Percentiles rank a stretch among this genome's conserved stretches.
phyloP scores from a whole-genome alignment of 1,139 yeast species.

The Geotrichum fermentans region DNA sequence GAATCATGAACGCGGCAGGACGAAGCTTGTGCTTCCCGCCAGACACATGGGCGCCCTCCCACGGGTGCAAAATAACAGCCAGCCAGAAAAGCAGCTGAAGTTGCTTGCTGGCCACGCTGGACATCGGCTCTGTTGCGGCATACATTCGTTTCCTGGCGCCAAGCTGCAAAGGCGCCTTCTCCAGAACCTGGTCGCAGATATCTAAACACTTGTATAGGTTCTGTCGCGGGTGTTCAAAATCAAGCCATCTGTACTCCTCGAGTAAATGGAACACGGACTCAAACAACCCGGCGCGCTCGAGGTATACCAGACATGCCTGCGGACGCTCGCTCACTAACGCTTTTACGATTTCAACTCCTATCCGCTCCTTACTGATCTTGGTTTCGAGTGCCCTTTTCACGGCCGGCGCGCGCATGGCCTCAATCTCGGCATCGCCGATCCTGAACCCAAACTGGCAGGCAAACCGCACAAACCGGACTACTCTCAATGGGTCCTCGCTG shows the following conservation, averaged over 20 bases:
- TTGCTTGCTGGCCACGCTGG: neutral
- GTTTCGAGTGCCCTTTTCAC: constrained; percentile 56
- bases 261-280: constrained; percentile 8
- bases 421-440: constrained; percentile 54
- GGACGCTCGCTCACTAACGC: constrained; percentile 63
- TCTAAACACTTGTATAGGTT: neutral
- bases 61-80: constrained; percentile 42
- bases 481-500: constrained; percentile 87
- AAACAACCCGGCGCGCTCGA: constrained; percentile 51
- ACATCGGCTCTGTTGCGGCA: too few relatives aligned
- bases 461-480: constrained; percentile 76
- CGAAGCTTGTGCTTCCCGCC: constrained; percentile 38
- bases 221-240: too few relatives aligned
- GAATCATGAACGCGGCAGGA: constrained; percentile 43
- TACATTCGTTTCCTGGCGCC: neutral
- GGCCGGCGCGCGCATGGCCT: constrained; percentile 59
- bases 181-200: neutral
- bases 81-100: constrained; percentile 17
- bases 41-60: constrained; percentile 40
- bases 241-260: neutral
- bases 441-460: constrained; percentile 71
- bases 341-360: constrained; percentile 81
- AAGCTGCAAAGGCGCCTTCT: neutral
- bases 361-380: constrained; percentile 85
- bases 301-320: constrained; percentile 55